Base-by-base conservation (phyloP, 192 early-diverging fungal species). In the Obelidium mucronatum region DNA sequence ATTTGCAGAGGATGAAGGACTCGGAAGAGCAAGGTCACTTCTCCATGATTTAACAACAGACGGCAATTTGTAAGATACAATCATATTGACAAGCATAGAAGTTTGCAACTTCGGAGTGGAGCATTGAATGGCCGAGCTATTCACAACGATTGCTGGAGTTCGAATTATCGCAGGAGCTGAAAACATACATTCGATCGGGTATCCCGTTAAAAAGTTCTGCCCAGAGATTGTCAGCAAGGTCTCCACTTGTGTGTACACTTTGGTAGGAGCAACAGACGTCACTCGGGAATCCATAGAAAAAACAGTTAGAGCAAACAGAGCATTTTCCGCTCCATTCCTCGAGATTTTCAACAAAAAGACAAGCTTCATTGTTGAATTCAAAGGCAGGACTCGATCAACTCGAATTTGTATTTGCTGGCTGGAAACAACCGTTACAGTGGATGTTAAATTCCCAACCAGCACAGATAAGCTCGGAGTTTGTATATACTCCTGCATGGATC, bases 161-260 rank as follows among this genome's bases (percentile, higher is more conserved):
- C n/a, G 37, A 5, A 40, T 59, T 11, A 73, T 13, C 15, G 22
- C 11, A 1, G 52, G 44, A 11, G 36, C 37, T 1, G 54, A 15
- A 51, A 73, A 73, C 33, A 73, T 15, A 35, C 70, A 73, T 59
- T 24, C 30, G 3, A 33, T 4, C 15, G 70, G 24, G 37, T 34
- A 73, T 36, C 40, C 53, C 3, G 4, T n/a, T 4, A 59, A 39
- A 19, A 73, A 30, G 30, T 37, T 37, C 35, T 3, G 33, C 1
- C 54, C 52, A 24, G 26, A 26, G 19, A 68, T 53, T 8, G 2
- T 52, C 31, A 68, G 5, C 8, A 17, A 6, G 28, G 6, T 28
- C 28, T 54, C 11, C 1, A 30, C 22, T 11, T 42, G n/a, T 2
- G 28, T 34, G 52, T 48, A 53, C 1, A 52, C 6, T 37, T 28